Conservation (phyloP, 805 yeast species). For the Sungouiozyma ichnusensis region DNA sequence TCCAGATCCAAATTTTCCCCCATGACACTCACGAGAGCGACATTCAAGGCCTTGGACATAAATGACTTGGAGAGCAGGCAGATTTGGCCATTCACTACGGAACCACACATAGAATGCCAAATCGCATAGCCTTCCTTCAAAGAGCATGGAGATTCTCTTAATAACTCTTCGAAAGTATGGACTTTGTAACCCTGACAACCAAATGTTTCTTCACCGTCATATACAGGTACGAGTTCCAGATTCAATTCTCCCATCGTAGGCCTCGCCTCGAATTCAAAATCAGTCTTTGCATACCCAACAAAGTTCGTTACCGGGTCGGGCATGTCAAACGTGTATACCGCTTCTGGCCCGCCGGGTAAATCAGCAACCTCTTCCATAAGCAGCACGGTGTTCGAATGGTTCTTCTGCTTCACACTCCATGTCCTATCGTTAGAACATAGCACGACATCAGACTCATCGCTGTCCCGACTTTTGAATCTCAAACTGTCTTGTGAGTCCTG, state of each 20-base stretch:
- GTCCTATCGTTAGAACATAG: slow-evolving; percentile 51
- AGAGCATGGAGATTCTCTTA: slow-evolving; percentile 44
- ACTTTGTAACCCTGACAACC: slow-evolving; percentile 5
- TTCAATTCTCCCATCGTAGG: slow-evolving; percentile 27
- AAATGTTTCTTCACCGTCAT: slow-evolving; percentile 24
- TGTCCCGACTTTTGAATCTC: slow-evolving; percentile 25
- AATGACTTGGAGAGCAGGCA: slow-evolving; percentile 30
- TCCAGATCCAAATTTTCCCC: slow-evolving; percentile 28
- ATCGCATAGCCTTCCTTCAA: slow-evolving; percentile 37
- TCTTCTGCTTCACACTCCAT: slow-evolving; percentile 61
- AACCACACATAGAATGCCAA: slow-evolving; percentile 50
- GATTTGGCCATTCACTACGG: slow-evolving; percentile 38
- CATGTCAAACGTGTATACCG: slow-evolving; percentile 1
- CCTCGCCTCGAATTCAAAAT: slow-evolving; percentile 31
- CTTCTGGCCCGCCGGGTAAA: slow-evolving; percentile 26
- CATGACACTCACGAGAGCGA: slow-evolving; percentile 31
- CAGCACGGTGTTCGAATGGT: slow-evolving; percentile 80
- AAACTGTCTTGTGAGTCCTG: slow-evolving; percentile 8
- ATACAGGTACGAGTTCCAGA: slow-evolving; percentile 28
- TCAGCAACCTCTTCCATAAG: slow-evolving; percentile 31
- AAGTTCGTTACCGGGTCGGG: slow-evolving; percentile 24
- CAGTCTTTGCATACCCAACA: slow-evolving; percentile 19
- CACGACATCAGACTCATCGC: slow-evolving; percentile 36
- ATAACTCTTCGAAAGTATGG: slow-evolving; percentile 28
- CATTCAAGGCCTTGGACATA: slow-evolving; percentile 28